Percentiles rank a stretch among this genome's conserved stretches.
These are phyloP conservation scores for Lachnellula arida DNA, from an alignment of 2,329 filamentous ascomycete genomes.

Conservation along the genomic window DNA sequence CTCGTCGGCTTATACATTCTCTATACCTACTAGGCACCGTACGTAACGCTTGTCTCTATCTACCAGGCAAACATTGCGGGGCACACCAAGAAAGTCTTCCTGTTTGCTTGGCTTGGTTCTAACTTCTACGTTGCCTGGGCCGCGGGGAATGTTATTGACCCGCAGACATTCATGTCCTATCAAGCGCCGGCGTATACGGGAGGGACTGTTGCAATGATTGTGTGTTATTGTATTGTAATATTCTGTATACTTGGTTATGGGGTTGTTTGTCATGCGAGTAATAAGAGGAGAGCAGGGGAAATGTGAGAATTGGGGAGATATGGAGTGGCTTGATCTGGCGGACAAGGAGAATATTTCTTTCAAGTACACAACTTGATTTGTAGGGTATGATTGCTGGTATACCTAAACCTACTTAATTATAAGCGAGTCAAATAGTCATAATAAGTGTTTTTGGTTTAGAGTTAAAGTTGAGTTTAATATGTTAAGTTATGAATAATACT, in stretches of 20 bases:
- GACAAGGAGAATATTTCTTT: constrained; percentile 15
- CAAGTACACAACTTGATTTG: constrained; percentile 3
- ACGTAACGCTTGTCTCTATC: constrained; percentile 17
- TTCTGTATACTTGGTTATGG: constrained; percentile 27
- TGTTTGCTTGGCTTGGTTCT: constrained; percentile 40
- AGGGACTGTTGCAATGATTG: constrained; percentile 35
- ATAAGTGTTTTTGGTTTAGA: too few species aligned
- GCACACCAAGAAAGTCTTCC: constrained; percentile 43
- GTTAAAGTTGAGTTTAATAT: too few species aligned
- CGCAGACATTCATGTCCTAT: constrained; percentile 1
- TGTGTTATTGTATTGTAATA: constrained; percentile 32
- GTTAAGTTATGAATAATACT: too few species aligned
- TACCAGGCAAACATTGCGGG: constrained; percentile 36
- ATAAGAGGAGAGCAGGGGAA: constrained; percentile 25
- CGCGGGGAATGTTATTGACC: constrained; percentile 6
- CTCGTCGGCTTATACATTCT: constrained; percentile 32
- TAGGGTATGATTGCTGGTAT: too few species aligned
- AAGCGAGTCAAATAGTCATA: too few species aligned
- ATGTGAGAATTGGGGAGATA: constrained; percentile 1
- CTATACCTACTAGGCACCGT: constrained; percentile 32
- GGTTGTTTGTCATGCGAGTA: constrained; percentile 31
- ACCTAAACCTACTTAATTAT: too few species aligned
- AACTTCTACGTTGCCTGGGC: constrained; percentile 26
- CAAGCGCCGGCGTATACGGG: constrained; percentile 32
- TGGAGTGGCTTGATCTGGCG: constrained; percentile 15